phyloP scores from a whole-genome alignment of 2,329 filamentous ascomycete species.

The Colletotrichum caudatum region DNA sequence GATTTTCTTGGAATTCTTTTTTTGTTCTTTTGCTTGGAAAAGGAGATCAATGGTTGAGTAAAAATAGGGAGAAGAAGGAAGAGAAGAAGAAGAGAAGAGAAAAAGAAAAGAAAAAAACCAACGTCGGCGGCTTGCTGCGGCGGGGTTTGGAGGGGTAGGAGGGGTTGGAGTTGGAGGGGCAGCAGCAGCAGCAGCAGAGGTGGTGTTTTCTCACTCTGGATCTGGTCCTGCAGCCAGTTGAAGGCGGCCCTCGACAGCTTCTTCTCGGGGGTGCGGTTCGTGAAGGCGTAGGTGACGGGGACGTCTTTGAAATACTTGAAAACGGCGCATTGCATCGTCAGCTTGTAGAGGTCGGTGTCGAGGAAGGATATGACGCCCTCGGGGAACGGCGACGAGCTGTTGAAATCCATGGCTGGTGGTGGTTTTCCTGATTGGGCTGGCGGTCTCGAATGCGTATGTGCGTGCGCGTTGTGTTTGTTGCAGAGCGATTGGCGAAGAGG shows the following conservation, averaged over 20 bases:
- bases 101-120: too few relatives aligned
- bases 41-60: too few relatives aligned
- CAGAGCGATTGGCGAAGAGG: not conserved
- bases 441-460: not conserved
- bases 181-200: not conserved
- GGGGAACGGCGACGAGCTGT: conserved; percentile 74
- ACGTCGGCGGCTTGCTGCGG: not conserved
- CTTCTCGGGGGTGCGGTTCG: conserved; percentile 94
- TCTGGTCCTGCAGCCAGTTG: conserved; percentile 86
- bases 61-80: too few relatives aligned
- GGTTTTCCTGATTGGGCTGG: not conserved
- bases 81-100: too few relatives aligned
- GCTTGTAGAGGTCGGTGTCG: conserved; percentile 90
- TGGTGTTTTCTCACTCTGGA: conserved; percentile 71
- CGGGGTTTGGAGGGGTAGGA: not conserved
- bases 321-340: conserved; percentile 99
- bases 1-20: not conserved
- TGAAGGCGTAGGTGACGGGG: conserved; percentile 91
- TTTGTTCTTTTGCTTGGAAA: too few relatives aligned
- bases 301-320: conserved; percentile 89
- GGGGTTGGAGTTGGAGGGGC: conserved; percentile 20
- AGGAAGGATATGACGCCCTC: conserved; percentile 86
- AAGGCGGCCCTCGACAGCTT: conserved; percentile 87
- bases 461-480: not conserved
- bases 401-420: conserved; percentile 68